These are phyloP conservation scores for Aaosphaeria arxii DNA, from an alignment of 2,329 filamentous ascomycete genomes.

Conservation along the genomic window DNA sequence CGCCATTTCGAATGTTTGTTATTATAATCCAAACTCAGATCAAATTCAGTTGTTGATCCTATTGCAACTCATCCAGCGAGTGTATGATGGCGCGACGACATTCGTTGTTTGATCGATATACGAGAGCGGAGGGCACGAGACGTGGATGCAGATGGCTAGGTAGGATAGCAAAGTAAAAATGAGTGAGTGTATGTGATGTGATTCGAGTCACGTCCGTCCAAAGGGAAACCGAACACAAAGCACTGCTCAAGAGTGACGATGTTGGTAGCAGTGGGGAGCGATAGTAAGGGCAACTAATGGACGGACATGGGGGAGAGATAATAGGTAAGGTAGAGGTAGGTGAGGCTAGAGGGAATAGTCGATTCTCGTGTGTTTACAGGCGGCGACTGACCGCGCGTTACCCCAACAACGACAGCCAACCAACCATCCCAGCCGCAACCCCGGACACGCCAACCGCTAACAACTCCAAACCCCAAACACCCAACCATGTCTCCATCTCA, in stretches of 20 bases:
- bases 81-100: constrained; percentile 10
- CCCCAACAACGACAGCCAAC: background rate
- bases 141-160: too few species aligned
- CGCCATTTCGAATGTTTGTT: constrained; percentile 37
- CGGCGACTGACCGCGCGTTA: background rate
- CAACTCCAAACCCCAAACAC: too few species aligned
- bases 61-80: constrained; percentile 16
- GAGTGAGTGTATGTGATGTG: too few species aligned
- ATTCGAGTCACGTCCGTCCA: too few species aligned
- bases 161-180: too few species aligned
- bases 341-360: background rate
- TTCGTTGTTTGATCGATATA: constrained; percentile 7
- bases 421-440: background rate
- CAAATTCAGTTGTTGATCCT: too few species aligned
- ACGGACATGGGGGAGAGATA: background rate
- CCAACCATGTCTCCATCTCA: too few species aligned
- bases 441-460: too few species aligned
- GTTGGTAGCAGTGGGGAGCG: background rate
- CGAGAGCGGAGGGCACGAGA: too few species aligned
- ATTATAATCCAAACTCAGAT: background rate
- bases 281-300: background rate
- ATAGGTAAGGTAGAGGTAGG: background rate
- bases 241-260: too few species aligned
- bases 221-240: too few species aligned
- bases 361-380: background rate